Conservation (phyloP, 2,329 filamentous ascomycete species). For the Emericellopsis cladophorae region DNA sequence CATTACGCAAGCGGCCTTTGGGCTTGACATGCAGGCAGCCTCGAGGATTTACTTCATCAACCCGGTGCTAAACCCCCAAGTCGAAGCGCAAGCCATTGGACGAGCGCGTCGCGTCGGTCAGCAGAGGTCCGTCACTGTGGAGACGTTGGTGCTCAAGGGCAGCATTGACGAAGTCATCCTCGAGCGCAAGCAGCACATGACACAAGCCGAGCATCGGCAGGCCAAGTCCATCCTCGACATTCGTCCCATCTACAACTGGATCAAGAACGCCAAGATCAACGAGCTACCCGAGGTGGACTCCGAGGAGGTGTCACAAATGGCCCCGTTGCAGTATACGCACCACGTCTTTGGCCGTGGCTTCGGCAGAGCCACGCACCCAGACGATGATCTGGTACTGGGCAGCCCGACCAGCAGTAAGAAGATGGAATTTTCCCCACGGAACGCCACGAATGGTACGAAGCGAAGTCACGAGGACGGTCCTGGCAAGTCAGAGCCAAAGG, state of each 20-base stretch:
- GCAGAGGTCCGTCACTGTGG: constrained; percentile 63
- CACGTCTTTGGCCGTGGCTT: constrained; percentile 38
- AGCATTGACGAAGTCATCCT: constrained; percentile 82
- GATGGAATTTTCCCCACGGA: too few species aligned
- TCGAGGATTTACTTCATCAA: constrained; percentile 83
- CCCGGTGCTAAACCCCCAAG: constrained; percentile 71
- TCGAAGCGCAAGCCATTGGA: constrained; percentile 86
- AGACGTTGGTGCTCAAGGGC: constrained; percentile 68
- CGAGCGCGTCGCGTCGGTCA: constrained; percentile 83
- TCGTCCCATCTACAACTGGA: constrained; percentile 45
- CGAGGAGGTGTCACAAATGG: constrained; percentile 33
- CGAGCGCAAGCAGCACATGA: constrained; percentile 61
- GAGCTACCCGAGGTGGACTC: constrained; percentile 12
- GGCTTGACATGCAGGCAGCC: constrained; percentile 72
- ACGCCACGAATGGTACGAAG: neutral
- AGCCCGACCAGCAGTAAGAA: neutral
- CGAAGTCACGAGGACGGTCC: too few species aligned
- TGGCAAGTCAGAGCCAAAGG: too few species aligned
- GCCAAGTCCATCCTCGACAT: constrained; percentile 47
- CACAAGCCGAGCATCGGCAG: constrained; percentile 45
- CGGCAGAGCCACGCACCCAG: constrained; percentile 25
- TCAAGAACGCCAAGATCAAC: constrained; percentile 36
- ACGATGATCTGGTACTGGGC: constrained; percentile 28
- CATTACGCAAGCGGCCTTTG: constrained; percentile 77
- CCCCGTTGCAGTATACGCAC: constrained; percentile 29